phyloP scores from a whole-genome alignment of 306 rosid genomes.

The Citrullus mucosospermus region DNA sequence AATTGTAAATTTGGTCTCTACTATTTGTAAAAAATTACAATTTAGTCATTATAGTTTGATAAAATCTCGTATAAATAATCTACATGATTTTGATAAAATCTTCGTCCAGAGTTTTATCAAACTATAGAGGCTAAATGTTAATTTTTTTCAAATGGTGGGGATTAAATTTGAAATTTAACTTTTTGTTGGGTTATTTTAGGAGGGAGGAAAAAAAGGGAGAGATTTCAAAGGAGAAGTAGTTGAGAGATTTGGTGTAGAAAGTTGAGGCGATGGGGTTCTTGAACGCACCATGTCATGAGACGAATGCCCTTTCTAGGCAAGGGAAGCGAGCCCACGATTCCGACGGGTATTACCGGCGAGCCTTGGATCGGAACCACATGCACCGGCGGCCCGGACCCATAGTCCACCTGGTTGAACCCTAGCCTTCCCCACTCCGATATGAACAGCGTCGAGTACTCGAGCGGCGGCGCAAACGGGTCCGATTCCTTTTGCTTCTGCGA shows the following conservation, averaged over 20 bases:
- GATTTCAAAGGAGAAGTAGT: not conserved
- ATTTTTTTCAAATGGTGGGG: too few species aligned
- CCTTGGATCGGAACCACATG: constrained; percentile 56
- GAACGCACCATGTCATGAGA: constrained; percentile 62
- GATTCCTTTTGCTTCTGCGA: constrained; percentile 11
- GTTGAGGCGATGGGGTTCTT: constrained; percentile 26
- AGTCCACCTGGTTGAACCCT: constrained; percentile 61
- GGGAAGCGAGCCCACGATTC: constrained; percentile 37
- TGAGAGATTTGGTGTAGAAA: constrained; percentile 28
- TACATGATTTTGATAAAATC: too few species aligned
- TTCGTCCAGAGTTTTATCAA: too few species aligned
- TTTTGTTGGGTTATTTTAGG: too few species aligned
- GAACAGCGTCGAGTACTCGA: constrained; percentile 35
- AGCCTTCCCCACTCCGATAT: constrained; percentile 72
- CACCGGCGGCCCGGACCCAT: constrained; percentile 52
- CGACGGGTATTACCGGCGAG: constrained; percentile 42
- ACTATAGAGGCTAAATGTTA: too few species aligned
- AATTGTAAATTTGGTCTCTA: too few species aligned
- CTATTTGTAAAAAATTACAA: too few species aligned
- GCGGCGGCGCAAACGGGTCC: constrained; percentile 51
- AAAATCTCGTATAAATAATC: too few species aligned
- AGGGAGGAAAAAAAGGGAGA: too few species aligned
- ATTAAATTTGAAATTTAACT: too few species aligned
- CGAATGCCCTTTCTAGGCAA: constrained; percentile 41
- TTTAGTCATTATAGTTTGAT: too few species aligned